A percentile compares a stretch with the other conserved stretches of the same genome.
Evolutionary conservation across 2,329 filamentous ascomycete genomes (phyloP).

Genomic region (Aspergillus sclerotialis): DNA sequence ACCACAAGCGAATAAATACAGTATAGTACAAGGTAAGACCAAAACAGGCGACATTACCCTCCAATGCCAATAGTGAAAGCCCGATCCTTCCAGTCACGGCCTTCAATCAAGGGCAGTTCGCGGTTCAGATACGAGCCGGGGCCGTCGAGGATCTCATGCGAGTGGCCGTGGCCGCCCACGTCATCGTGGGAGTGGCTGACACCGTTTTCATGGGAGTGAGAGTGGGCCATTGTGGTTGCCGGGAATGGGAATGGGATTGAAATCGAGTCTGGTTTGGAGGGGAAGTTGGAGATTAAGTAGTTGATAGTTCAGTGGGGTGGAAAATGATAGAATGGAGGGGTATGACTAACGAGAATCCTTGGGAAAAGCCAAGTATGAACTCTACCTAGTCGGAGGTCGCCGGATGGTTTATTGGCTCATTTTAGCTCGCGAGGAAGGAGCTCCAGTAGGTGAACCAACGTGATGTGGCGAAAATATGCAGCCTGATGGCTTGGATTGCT

Average conservation of each 20-base stretch:
- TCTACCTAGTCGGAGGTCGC: no score
- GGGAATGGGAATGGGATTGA: constrained; percentile 5
- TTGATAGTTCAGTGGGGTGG: neutral
- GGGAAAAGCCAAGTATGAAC: no score
- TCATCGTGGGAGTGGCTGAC: constrained; percentile 45
- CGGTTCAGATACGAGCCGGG: constrained; percentile 83
- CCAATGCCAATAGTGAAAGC: constrained; percentile 98
- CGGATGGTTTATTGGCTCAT: no score
- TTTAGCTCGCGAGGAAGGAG: no score
- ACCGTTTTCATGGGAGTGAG: constrained; percentile 33
- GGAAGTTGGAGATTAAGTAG: constrained; percentile 3
- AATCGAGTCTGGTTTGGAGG: constrained; percentile 1
- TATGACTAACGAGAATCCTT: no score
- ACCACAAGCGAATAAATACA: neutral
- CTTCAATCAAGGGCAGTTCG: constrained; percentile 89
- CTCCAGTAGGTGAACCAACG: no score
- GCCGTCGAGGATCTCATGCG: constrained; percentile 89
- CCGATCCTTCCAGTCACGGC: constrained; percentile 76
- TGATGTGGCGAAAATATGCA: no score
- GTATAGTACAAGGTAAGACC: neutral
- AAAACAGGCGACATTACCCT: constrained; percentile 55
- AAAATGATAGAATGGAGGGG: neutral
- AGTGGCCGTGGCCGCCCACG: constrained; percentile 72
- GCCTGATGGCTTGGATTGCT: no score
- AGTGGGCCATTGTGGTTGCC: constrained; percentile 24